phyloP scores from a whole-genome alignment of 306 rosid genomes.

The Cicer arietinum region DNA sequence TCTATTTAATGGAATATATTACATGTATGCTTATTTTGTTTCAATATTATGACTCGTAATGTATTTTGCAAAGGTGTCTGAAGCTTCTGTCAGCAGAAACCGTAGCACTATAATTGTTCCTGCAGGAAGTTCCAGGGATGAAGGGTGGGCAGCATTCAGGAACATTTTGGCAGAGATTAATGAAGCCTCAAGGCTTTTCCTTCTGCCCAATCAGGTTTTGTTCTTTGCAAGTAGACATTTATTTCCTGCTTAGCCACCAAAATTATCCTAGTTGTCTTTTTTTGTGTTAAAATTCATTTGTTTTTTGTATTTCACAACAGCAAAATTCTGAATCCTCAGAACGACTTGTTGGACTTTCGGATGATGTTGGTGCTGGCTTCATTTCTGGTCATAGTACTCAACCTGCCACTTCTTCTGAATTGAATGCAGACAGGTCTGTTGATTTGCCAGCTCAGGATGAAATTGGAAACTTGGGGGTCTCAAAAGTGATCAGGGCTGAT shows the following conservation, averaged over 20 bases:
- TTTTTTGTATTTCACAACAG: conserved; percentile 58
- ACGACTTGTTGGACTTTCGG: conserved; percentile 91
- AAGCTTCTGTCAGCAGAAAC: conserved; percentile 98
- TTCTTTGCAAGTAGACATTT: conserved; percentile 35
- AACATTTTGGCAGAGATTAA: conserved; percentile 95
- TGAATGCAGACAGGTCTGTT: conserved; percentile 82
- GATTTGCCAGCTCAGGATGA: conserved; percentile 91
- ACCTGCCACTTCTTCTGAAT: conserved; percentile 79
- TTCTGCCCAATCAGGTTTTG: conserved; percentile 88
- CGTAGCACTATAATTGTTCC: conserved; percentile 99
- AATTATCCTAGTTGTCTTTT: conserved; percentile 35
- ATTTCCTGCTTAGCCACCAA: conserved; percentile 20
- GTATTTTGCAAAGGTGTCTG: conserved; percentile 73
- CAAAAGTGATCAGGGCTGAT: conserved; percentile 97
- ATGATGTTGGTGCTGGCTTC: conserved; percentile 99
- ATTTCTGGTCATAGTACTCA: conserved; percentile 94
- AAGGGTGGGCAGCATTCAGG: conserved; percentile 98
- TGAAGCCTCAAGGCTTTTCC: conserved; percentile 95
- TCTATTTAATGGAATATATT: conserved; percentile 12
- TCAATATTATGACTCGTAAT: conserved; percentile 41
- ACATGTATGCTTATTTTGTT: conserved; percentile 35
- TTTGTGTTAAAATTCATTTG: conserved; percentile 43
- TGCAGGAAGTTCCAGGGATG: conserved; percentile 93
- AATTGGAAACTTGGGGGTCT: conserved; percentile 82
- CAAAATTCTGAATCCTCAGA: conserved; percentile 90